Percentiles rank a stretch among this genome's conserved stretches.
Conservation (phyloP, 306 rosid genomes). For the Oxytropis ochrocephala region DNA sequence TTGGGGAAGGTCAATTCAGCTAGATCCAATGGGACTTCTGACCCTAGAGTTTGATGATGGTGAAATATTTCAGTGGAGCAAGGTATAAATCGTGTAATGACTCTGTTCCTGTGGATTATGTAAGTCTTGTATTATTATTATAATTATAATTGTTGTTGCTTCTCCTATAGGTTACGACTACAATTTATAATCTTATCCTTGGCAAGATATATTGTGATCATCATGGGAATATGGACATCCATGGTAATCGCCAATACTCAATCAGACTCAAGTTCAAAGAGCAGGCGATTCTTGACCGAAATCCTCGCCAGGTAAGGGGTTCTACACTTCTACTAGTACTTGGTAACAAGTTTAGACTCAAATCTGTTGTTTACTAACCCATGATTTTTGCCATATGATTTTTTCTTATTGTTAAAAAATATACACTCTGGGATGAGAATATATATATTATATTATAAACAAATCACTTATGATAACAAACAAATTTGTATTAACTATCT, state of each 20-base stretch:
- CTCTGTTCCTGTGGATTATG: background rate
- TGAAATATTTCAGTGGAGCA: slow-evolving; percentile 96
- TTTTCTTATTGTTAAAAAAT: too few species aligned
- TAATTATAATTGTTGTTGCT: background rate
- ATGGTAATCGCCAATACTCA: slow-evolving; percentile 78
- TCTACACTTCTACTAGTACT: background rate
- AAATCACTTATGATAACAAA: too few species aligned
- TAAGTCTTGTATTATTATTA: background rate
- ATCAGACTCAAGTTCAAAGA: slow-evolving; percentile 88
- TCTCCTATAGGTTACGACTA: slow-evolving; percentile 73
- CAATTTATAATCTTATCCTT: slow-evolving; percentile 85
- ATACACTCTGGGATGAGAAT: too few species aligned
- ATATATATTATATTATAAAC: too few species aligned
- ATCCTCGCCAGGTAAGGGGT: slow-evolving; percentile 83
- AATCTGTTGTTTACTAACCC: background rate
- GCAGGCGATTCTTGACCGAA: slow-evolving; percentile 90
- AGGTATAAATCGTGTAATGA: slow-evolving; percentile 41
- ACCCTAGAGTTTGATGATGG: slow-evolving; percentile 92
- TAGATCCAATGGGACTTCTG: slow-evolving; percentile 86
- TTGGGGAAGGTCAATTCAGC: slow-evolving; percentile 98
- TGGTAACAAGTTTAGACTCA: background rate
- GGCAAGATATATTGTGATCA: slow-evolving; percentile 95
- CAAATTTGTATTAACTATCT: too few species aligned
- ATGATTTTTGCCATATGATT: too few species aligned
- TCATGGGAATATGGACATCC: slow-evolving; percentile 87